Base-by-base conservation (phyloP, 257 asterid genomes). In the Fraxinus cuspidata region DNA sequence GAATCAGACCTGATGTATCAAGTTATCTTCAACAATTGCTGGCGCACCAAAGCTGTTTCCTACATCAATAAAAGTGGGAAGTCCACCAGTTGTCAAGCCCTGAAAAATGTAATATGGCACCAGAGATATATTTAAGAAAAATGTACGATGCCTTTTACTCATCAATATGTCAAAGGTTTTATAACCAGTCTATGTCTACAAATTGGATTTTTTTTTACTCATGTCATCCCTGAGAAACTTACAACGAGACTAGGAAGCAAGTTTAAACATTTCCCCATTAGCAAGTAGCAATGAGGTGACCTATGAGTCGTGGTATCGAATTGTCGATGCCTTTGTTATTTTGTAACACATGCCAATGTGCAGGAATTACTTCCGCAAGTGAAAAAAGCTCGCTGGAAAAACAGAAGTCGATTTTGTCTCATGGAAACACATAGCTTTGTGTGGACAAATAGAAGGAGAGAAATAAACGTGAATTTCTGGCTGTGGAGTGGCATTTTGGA, bases 1-100 rank as follows among this genome's bases (percentile, higher is more conserved):
- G 38, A 74, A 4, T 16, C 66, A 63, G 38, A 91, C 98, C 96
- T 94, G 99, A 85, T 86, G 89, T 80, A 95, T 83, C 85, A 93
- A 87, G 88, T 93, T 95, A 87, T 95, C 99, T 87, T 95, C 99
- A 83, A 90, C 83, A 73, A 95, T 93, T 76, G 92, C 98, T 29
- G 99, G 99, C 69, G 99, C 99, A 74, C 99, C 99, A 82, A 95
- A 95, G 86, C 98, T 95, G 86, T 92, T 95, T 13, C 99, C 97
- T 34, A 93, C 93, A 73, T 93, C 99, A 86, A 95, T 87, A 79
- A 95, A 95, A n/a, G 99, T 95, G 74, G 99, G 99, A 82, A 95
- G 97, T 72, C 99, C 99, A 81, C 99, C 99, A 44, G 99, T 95
- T 64, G 98, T 93, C 90, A 95, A 85, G 71, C 99, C 99, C 97